Evolutionary conservation across 345 rosid species (phyloP), one percentile per base, ranked within the genome.

Genomic region (Eucalyptus globulus): DNA sequence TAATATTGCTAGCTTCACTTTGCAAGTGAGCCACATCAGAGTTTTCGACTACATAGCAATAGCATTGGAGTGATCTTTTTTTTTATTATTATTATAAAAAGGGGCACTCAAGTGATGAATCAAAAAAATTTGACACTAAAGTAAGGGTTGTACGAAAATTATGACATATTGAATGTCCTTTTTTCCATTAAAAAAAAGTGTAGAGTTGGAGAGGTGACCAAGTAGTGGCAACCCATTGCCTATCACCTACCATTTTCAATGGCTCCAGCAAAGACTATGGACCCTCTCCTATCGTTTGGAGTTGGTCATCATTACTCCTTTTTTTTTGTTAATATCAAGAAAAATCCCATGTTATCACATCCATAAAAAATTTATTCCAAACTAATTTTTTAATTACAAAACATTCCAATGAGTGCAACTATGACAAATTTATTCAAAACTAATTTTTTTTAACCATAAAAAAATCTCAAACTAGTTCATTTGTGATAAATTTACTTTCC

Each of bases 1-100:
- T 67, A 15, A 31, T 31, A 67, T 67, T 31, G 11, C 40, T 16
- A 7, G 37, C 11, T 67, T 34, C 80, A 9, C 80, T 13, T 67
- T 31, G 40, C 40, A 5, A 17, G 80, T 9, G 24, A 72, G 81
- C 5, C 45, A 19, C 45, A 6, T 19, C 1, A 4, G 27, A 67
- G 9, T 19, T 72, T 37, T 19, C 5, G 3, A 10, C 8, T 12
- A 19, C 8, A 72, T 3, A 0, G 0, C 1, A 2, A 72, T 11
- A 34, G 8, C 27, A 34, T 5, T 72, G 44, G 19, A 34, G 45
- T 72, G 81, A 72, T 72, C 5, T 1, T 34, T 19, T 16, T 15
- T 67, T 31, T 8, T 40, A 1, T 40, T 40, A 40, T 40, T 40
- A 40, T 40, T 40, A 5, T 2, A 19, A 7, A 67, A 31, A 67